Base-by-base conservation (phyloP, 352 stramenopile genomes). In the Globisporangium splendens region DNA sequence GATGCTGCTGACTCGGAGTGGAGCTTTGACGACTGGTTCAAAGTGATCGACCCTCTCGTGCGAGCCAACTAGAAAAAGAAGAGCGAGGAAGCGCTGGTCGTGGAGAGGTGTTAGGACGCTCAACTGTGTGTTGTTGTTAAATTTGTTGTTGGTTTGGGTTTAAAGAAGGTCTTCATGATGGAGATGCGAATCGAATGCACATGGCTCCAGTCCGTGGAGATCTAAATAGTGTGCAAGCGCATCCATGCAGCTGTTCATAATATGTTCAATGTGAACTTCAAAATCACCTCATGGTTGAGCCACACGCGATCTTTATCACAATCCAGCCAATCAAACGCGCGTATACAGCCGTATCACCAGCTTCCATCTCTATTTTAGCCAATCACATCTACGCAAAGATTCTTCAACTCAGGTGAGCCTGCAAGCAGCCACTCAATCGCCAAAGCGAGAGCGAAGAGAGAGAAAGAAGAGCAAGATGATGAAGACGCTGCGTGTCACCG, bases 11-110 rank as follows among this genome's bases (percentile, higher is more conserved):
- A 72, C 51, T 68, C 84, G n/a, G 60, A 73, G 8, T 81, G 69
- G 69, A 71, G 58, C 18, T 71, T 85, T 10, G 66, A 74, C 6
- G 71, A 91, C 41, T 91, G 79, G 81, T 59, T 75, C 46, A 76
- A 89, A 38, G 68, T 76, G 8, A 63, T 84, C 35, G 65, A 81
- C 21, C 74, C 71, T 12, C 55, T 79, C 12, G 68, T 79, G 51
- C 24, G 70, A 39, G 70, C 70, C 44, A 73, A 79, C 51, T 44
- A 18, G 8, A 10, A 35, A 35, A 35, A 35, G n/a, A 42, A 31
- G 18, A 17, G 21, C 39, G 35, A 56, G 18, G 13, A 24, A 28
- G 10, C 21, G 38, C 38, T 57, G 1, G 51, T 38, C 2, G 38
- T 57, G 21, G 24, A 46, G 14, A 35, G 51, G 7, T 35, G 39